Evolutionary conservation across 129 eudicot species (phyloP).

Genomic region (Saposhnikovia divaricata): DNA sequence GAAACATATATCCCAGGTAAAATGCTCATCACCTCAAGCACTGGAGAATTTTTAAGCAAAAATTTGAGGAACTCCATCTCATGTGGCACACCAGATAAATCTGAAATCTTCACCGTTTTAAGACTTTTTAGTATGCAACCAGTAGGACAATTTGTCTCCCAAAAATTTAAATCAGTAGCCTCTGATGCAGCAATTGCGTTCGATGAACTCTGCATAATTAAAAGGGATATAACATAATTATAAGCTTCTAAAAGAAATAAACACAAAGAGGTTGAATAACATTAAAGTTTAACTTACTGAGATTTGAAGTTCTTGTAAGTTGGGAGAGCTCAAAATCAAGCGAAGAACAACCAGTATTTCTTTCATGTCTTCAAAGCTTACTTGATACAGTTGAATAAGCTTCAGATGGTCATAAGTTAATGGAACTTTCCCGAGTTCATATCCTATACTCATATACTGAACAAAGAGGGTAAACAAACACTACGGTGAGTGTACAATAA

Average conservation of each 20-base stretch:
- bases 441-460: constrained; percentile 88
- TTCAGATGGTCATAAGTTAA: constrained; percentile 46
- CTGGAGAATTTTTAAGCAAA: constrained; percentile 64
- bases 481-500: not conserved
- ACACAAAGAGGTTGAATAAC: not conserved
- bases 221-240: not conserved
- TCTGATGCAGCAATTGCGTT: constrained; percentile 37
- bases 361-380: constrained; percentile 86
- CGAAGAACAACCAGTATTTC: constrained; percentile 83
- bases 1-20: constrained; percentile 55
- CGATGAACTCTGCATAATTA: constrained; percentile 53
- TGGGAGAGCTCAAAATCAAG: constrained; percentile 66
- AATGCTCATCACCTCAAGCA: constrained; percentile 57
- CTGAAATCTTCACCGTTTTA: constrained; percentile 65
- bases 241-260: not conserved
- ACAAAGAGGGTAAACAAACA: not conserved
- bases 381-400: constrained; percentile 69
- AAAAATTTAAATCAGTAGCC: constrained; percentile 48
- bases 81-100: constrained; percentile 52
- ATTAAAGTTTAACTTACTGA: constrained; percentile 50
- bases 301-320: constrained; percentile 67
- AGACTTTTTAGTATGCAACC: constrained; percentile 42
- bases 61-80: constrained; percentile 78
- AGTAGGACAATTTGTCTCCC: constrained; percentile 46
- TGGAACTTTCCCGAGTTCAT: constrained; percentile 30